phyloP scores from a whole-genome alignment of 306 rosid genomes.

The Dryas alaskensis region DNA sequence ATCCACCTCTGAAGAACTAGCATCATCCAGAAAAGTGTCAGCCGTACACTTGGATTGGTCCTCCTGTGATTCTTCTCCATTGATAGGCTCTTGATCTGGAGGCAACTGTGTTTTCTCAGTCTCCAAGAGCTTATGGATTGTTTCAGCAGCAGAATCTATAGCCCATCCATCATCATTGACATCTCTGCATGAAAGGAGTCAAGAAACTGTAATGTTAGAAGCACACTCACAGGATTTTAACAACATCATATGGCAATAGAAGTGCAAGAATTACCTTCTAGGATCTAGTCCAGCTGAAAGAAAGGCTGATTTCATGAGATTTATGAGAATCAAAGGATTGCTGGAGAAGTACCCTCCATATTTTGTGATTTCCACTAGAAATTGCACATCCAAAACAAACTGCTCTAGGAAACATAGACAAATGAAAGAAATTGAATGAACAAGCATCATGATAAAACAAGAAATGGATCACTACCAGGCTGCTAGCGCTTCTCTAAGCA shows the following conservation, averaged over 20 bases:
- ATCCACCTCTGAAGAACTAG: conserved; percentile 30
- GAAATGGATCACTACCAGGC: background rate
- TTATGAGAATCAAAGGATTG: conserved; percentile 46
- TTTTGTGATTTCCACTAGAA: conserved; percentile 61
- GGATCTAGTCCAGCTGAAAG: conserved; percentile 52
- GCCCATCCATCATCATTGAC: conserved; percentile 44
- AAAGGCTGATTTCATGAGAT: conserved; percentile 59
- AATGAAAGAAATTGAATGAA: conserved; percentile 20
- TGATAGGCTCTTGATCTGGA: conserved; percentile 21
- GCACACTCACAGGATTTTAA: background rate
- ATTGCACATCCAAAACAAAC: conserved; percentile 68
- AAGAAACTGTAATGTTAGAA: background rate
- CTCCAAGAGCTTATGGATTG: conserved; percentile 55
- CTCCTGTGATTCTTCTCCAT: conserved; percentile 32
- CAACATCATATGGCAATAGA: background rate
- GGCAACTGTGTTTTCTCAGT: conserved; percentile 43
- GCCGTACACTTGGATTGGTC: conserved; percentile 21
- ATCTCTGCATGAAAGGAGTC: conserved; percentile 37
- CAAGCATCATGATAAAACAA: conserved; percentile 10
- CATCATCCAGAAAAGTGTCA: conserved; percentile 23
- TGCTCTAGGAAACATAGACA: conserved; percentile 31
- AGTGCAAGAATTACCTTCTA: conserved; percentile 42
- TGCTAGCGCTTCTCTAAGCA: background rate
- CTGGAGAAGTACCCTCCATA: conserved; percentile 63
- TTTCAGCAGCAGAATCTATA: conserved; percentile 40